phyloP scores from a whole-genome alignment of 2,329 filamentous ascomycete species.

The Ascochyta fabae region DNA sequence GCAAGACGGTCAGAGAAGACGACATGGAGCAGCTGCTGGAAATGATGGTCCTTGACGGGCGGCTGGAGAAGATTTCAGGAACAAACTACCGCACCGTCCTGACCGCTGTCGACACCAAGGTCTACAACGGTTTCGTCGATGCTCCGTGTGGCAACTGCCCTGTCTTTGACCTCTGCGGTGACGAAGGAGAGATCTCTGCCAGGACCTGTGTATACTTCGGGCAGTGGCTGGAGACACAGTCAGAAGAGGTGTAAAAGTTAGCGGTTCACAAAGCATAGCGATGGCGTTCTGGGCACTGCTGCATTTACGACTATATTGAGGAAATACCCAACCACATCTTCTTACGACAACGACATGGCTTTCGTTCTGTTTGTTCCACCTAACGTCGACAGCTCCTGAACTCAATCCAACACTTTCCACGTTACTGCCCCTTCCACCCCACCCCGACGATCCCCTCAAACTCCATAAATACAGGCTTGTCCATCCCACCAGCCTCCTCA shows the following conservation, averaged over 20 bases:
- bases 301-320: slow-evolving; percentile 17
- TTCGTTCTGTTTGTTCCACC: background rate
- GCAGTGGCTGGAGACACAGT: slow-evolving; percentile 69
- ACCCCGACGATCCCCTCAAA: slow-evolving; percentile 25
- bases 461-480: slow-evolving; percentile 15
- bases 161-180: slow-evolving; percentile 89
- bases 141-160: slow-evolving; percentile 91
- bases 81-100: slow-evolving; percentile 58
- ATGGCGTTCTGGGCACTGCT: slow-evolving; percentile 28
- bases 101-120: slow-evolving; percentile 51
- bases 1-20: slow-evolving; percentile 66
- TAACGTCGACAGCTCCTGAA: background rate
- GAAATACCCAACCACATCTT: slow-evolving; percentile 19
- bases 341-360: background rate
- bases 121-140: slow-evolving; percentile 81
- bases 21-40: slow-evolving; percentile 88
- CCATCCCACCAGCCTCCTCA: slow-evolving; percentile 21
- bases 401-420: too few relatives aligned
- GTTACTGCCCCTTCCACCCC: slow-evolving; percentile 22
- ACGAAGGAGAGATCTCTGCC: slow-evolving; percentile 88
- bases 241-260: slow-evolving; percentile 30
- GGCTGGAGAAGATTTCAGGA: slow-evolving; percentile 69
- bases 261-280: slow-evolving; percentile 29
- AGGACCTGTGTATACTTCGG: slow-evolving; percentile 91
- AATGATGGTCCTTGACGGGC: slow-evolving; percentile 86